These are phyloP conservation scores for Carex littledalei DNA, from an alignment of 176 grass and related monocot species.

Conservation along the genomic window DNA sequence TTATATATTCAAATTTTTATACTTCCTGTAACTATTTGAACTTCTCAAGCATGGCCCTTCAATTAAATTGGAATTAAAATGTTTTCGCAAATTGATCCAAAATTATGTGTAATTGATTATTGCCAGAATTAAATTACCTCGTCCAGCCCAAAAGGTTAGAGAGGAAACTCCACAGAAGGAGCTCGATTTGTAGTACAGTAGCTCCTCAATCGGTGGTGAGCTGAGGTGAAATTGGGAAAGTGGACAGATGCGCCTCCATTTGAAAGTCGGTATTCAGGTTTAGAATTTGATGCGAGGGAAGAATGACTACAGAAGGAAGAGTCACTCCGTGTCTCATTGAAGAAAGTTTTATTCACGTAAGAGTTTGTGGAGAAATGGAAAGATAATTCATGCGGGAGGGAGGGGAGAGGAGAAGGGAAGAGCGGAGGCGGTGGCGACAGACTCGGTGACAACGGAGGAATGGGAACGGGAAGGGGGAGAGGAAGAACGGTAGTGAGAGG, in stretches of 20 bases:
- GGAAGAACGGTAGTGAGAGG: too few relatives aligned
- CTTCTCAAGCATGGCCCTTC: background rate
- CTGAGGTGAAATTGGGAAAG: background rate
- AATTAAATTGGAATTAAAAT: background rate
- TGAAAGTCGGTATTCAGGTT: background rate
- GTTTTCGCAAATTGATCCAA: background rate
- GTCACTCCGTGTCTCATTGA: too few relatives aligned
- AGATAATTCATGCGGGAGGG: too few relatives aligned
- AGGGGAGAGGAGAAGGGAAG: too few relatives aligned
- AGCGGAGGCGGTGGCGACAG: too few relatives aligned
- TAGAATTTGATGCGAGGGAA: slow-evolving; percentile 17
- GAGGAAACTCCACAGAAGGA: slow-evolving; percentile 62
- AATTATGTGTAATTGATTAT: background rate
- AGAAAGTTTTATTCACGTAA: too few relatives aligned
- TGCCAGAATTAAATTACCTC: slow-evolving; percentile 33
- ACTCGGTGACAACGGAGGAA: too few relatives aligned
- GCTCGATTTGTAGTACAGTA: background rate
- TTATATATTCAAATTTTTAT: background rate
- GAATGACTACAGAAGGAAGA: slow-evolving; percentile 1
- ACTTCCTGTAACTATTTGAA: background rate
- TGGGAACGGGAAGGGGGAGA: too few relatives aligned
- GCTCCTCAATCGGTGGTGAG: slow-evolving; percentile 21
- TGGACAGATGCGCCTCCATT: slow-evolving; percentile 4
- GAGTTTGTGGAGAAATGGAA: too few relatives aligned
- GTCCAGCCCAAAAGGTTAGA: slow-evolving; percentile 60